Conservation (phyloP, 2,329 filamentous ascomycete genomes). For the Aspergillus pseudoviridinutans region DNA sequence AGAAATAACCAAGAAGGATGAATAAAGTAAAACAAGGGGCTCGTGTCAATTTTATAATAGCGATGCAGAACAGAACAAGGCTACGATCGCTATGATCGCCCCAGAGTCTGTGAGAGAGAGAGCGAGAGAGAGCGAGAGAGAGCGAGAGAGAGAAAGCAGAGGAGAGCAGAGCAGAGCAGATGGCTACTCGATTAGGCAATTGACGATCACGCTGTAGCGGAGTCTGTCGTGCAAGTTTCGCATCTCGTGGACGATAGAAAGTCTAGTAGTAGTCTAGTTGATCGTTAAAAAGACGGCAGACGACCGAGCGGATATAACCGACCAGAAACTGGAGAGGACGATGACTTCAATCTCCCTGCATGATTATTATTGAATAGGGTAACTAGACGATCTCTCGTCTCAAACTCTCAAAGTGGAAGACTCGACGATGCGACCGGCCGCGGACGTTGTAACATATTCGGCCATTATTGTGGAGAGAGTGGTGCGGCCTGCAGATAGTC, state of each 20-base stretch:
- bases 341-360: background rate
- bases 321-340: no score
- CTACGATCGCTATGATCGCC: background rate
- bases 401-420: background rate
- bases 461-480: background rate
- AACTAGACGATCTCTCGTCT: background rate
- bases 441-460: no score
- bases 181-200: slow-evolving; percentile 13
- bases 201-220: background rate
- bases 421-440: background rate
- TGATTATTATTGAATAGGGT: background rate
- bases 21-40: background rate
- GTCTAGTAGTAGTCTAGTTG: background rate
- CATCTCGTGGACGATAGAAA: background rate
- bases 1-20: background rate
- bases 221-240: background rate
- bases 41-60: background rate
- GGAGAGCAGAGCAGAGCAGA: slow-evolving; percentile 1
- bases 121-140: background rate
- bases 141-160: slow-evolving; percentile 3
- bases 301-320: no score
- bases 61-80: background rate
- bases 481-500: no score
- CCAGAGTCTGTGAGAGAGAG: background rate
- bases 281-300: no score